These are phyloP conservation scores for Geotrichum europaeum DNA, from an alignment of 1,139 yeast species.

Conservation along the genomic window DNA sequence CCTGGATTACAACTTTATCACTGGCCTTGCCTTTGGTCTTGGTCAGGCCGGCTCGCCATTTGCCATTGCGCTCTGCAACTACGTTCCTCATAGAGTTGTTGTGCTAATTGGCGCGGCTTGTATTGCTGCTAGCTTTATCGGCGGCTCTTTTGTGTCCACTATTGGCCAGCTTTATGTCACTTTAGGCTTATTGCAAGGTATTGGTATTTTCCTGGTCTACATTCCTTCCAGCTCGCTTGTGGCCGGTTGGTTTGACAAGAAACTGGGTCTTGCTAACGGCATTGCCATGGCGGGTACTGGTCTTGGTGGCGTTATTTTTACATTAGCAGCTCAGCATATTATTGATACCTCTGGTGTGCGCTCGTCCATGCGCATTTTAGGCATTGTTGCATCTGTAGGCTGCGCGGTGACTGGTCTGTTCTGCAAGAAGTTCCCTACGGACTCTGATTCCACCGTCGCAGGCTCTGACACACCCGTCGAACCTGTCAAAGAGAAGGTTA, in stretches of 20 bases:
- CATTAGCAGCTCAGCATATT: conserved; percentile 38
- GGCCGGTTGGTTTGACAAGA: conserved; percentile 58
- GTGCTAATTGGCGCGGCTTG: conserved; percentile 46
- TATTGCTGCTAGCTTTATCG: conserved; percentile 52
- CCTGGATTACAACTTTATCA: conserved; percentile 61
- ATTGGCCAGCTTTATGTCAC: conserved; percentile 62
- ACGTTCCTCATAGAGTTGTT: conserved; percentile 36
- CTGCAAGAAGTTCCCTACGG: background rate
- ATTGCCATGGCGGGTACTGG: conserved; percentile 36
- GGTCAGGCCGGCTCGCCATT: conserved; percentile 56
- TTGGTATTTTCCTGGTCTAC: conserved; percentile 54
- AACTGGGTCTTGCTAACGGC: conserved; percentile 52
- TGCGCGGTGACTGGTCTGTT: conserved; percentile 38
- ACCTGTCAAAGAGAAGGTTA: conserved; percentile 26
- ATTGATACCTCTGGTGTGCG: conserved; percentile 48
- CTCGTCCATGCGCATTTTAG: conserved; percentile 65
- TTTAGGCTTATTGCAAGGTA: conserved; percentile 62
- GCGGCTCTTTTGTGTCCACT: conserved; percentile 58
- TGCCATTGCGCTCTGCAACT: conserved; percentile 34
- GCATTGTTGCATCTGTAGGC: conserved; percentile 39
- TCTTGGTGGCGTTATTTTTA: conserved; percentile 34
- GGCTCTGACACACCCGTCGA: conserved; percentile 28
- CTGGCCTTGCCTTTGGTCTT: conserved; percentile 55
- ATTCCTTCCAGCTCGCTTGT: conserved; percentile 52
- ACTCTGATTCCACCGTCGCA: conserved; percentile 26